Evolutionary conservation across 1,284 basidiomycete genomes (phyloP).

Genomic region (Ustilago curta): DNA sequence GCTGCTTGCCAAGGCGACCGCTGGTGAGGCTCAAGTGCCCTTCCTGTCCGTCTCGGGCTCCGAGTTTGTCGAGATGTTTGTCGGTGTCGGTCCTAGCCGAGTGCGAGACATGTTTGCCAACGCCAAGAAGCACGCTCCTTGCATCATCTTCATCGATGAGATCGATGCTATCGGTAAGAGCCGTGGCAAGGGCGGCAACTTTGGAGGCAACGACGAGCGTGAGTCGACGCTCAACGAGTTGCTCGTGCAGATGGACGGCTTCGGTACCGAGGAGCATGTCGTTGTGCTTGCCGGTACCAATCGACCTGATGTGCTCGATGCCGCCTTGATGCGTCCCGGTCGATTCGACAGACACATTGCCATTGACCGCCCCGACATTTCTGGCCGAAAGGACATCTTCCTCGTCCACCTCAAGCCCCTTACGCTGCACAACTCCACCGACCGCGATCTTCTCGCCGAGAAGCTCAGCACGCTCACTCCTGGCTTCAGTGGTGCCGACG

Average conservation of each 20-base stretch:
- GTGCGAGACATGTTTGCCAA: conserved; percentile 97
- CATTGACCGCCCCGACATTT: conserved; percentile 94
- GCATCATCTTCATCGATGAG: conserved; percentile 79
- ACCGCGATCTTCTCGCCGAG: conserved; percentile 71
- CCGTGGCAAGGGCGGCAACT: conserved; percentile 85
- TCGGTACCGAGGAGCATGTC: conserved; percentile 93
- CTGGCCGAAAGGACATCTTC: conserved; percentile 93
- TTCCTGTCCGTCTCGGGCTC: conserved; percentile 99
- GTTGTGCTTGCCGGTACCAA: conserved; percentile 98
- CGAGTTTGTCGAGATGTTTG: conserved; percentile 99
- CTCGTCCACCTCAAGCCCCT: conserved; percentile 90
- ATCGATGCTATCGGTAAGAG: conserved; percentile 95
- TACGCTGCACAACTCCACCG: conserved; percentile 68
- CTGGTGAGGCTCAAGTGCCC: conserved; percentile 95
- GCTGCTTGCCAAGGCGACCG: conserved; percentile 95
- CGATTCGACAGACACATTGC: conserved; percentile 97
- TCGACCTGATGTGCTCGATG: conserved; percentile 93
- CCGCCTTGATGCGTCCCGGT: conserved; percentile 93
- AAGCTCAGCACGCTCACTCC: conserved; percentile 96
- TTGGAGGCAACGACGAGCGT: conserved; percentile 97
- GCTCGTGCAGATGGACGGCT: conserved; percentile 99
- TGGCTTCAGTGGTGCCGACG: conserved; percentile 97
- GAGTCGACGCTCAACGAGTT: conserved; percentile 98
- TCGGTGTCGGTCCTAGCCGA: conserved; percentile 96
- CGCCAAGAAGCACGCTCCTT: conserved; percentile 96